phyloP scores from a whole-genome alignment of 169 alveolate genomes.

The Plasmodium falciparum region DNA sequence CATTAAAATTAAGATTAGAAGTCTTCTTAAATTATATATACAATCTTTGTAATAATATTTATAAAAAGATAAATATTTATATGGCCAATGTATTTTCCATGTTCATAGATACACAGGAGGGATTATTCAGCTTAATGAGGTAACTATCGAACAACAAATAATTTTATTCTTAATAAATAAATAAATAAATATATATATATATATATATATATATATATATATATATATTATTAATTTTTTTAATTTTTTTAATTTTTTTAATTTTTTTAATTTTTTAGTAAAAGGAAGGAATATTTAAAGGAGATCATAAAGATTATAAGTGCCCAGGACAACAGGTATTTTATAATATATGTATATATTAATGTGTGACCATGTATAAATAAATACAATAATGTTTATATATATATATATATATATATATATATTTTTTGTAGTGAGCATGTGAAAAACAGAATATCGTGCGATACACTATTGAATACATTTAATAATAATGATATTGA shows the following conservation, averaged over 20 bases:
- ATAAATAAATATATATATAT: too few species aligned
- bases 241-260: neutral
- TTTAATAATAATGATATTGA: too few species aligned
- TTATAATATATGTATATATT: neutral
- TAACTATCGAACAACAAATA: too few species aligned
- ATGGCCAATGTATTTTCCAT: neutral
- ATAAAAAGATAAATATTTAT: neutral
- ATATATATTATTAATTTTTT: too few species aligned
- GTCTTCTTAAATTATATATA: constrained; percentile 19
- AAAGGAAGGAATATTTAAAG: neutral
- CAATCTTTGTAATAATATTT: constrained; percentile 2
- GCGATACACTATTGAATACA: too few species aligned
- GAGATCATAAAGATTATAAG: neutral
- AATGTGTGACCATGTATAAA: neutral
- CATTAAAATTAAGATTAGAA: constrained; percentile 15
- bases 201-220: too few species aligned
- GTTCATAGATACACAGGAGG: neutral
- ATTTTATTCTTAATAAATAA: too few species aligned
- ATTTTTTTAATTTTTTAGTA: neutral
- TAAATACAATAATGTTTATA: neutral
- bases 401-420: neutral
- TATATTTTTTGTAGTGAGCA: neutral
- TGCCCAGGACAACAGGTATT: neutral
- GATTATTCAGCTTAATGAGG: too few species aligned
- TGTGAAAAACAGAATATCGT: too few species aligned